A percentile compares a stretch with the other conserved stretches of the same genome.
These are phyloP conservation scores for Terfezia boudieri DNA, from an alignment of 495 filamentous ascomycete genomes.

Conservation along the genomic window DNA sequence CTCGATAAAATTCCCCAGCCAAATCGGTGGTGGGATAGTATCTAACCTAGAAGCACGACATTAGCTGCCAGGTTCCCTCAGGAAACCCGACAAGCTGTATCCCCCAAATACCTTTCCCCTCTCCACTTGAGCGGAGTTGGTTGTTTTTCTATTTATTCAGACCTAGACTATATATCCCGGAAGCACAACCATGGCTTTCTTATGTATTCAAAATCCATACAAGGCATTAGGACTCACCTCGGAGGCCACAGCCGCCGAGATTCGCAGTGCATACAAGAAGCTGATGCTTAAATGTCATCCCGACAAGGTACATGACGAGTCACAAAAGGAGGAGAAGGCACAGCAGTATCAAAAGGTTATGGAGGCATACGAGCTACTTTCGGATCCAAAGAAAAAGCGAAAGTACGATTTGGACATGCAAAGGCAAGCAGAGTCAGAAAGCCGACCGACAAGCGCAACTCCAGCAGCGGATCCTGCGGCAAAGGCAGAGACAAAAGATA, in stretches of 20 bases:
- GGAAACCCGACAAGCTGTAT: no score
- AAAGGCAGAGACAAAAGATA: not conserved
- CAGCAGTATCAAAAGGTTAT: constrained; percentile 86
- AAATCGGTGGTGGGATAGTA: no score
- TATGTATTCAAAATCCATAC: constrained; percentile 42
- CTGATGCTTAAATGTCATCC: constrained; percentile 85
- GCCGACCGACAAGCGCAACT: not conserved
- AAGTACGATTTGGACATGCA: constrained; percentile 59
- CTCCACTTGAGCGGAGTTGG: no score
- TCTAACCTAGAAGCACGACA: no score
- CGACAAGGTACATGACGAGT: constrained; percentile 72
- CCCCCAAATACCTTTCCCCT: no score
- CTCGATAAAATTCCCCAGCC: no score
- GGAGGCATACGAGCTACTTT: constrained; percentile 77
- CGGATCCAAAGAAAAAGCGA: constrained; percentile 44
- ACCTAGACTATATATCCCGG: no score
- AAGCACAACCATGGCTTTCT: not conserved
- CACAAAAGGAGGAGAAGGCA: constrained; percentile 41
- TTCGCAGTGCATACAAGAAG: constrained; percentile 70
- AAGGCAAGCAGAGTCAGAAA: constrained; percentile 26
- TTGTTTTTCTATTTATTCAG: no score
- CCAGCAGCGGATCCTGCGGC: not conserved
- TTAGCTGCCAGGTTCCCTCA: no score
- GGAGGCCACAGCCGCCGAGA: constrained; percentile 47
- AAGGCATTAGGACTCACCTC: constrained; percentile 51